Conservation (phyloP, 306 rosid species). For the Medicago truncatula region DNA sequence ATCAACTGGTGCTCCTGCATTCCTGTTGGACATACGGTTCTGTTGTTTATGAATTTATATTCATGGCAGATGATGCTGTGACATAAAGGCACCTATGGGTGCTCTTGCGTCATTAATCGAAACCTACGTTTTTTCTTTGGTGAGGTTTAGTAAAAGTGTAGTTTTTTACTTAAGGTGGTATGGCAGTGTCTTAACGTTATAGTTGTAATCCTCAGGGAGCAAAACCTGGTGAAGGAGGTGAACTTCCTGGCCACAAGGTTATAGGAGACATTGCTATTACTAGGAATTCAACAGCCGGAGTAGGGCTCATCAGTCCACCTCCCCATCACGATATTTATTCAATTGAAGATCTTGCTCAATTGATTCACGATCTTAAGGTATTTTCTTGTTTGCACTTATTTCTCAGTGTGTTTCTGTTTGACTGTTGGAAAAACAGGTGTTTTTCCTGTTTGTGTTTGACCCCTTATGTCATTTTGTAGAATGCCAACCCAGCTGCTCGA, state of each 20-base stretch:
- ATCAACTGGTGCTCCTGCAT: conserved; percentile 39
- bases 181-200: conserved; percentile 42
- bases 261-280: conserved; percentile 92
- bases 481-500: conserved; percentile 93
- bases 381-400: conserved; percentile 24
- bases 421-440: conserved; percentile 9
- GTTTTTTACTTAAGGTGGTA: conserved; percentile 25
- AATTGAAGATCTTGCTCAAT: conserved; percentile 95
- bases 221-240: conserved; percentile 99
- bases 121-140: conserved; percentile 55
- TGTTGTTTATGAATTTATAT: conserved; percentile 56
- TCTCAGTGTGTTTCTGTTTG: conserved; percentile 28
- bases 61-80: conserved; percentile 66
- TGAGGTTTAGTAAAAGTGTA: conserved; percentile 44
- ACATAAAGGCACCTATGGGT: conserved; percentile 71
- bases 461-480: conserved; percentile 55
- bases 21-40: conserved; percentile 51
- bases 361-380: conserved; percentile 96
- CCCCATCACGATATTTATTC: conserved; percentile 99
- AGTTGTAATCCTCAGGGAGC: conserved; percentile 74
- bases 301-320: conserved; percentile 99
- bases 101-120: conserved; percentile 62
- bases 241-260: conserved; percentile 99
- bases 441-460: conserved; percentile 25
- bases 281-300: conserved; percentile 97